Conservation (phyloP, 2,329 filamentous ascomycete genomes). For the Daldinia eschscholtzii region DNA sequence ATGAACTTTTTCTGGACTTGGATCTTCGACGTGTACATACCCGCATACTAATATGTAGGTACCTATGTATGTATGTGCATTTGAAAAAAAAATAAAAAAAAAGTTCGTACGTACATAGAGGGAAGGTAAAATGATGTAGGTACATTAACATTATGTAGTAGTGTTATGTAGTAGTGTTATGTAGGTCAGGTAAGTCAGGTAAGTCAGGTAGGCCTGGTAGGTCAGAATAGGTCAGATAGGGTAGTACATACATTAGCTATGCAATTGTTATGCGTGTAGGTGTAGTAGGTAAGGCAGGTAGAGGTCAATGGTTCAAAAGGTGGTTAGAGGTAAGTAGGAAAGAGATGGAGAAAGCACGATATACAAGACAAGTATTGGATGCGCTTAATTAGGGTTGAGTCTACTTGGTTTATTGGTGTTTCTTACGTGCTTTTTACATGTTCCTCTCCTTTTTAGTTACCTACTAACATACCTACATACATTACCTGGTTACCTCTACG, state of each 20-base stretch:
- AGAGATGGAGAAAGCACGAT: slow-evolving; percentile 4
- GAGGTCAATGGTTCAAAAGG: background rate
- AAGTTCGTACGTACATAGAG: slow-evolving; percentile 3
- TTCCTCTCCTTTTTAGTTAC: background rate
- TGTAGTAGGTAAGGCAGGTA: background rate
- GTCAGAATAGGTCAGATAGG: background rate
- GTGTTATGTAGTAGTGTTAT: background rate
- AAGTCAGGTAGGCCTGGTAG: background rate
- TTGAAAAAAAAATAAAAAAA: background rate
- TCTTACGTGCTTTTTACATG: background rate
- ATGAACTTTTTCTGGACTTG: slow-evolving; percentile 21
- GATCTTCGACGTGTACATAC: slow-evolving; percentile 34
- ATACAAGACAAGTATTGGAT: background rate
- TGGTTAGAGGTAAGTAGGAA: background rate
- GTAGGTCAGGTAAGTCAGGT: background rate
- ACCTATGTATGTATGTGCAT: background rate
- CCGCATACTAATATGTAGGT: background rate
- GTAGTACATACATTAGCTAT: background rate
- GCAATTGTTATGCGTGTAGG: background rate
- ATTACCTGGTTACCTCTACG: background rate
- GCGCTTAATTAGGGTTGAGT: slow-evolving; percentile 2
- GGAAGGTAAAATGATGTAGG: slow-evolving; percentile 4
- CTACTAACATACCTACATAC: background rate
- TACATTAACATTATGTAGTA: no score
- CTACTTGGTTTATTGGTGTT: background rate